Percentiles rank a stretch among this genome's conserved stretches.
Evolutionary conservation across 768 basidiomycete species (phyloP).

Genomic region (Lenzites betulinus): DNA sequence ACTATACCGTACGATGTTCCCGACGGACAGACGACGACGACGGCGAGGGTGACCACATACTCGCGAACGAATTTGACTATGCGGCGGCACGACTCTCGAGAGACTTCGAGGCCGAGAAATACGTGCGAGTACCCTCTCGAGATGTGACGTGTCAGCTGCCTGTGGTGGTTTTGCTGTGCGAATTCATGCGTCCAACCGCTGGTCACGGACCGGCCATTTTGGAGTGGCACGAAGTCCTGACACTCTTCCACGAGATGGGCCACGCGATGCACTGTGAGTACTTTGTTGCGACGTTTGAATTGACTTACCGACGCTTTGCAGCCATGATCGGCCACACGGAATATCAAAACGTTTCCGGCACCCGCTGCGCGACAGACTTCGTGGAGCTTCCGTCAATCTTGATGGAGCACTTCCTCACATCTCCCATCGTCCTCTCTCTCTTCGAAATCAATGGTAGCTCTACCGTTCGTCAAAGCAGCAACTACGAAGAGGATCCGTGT

Average conservation of each 20-base stretch:
- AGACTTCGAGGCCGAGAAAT: conserved; percentile 65
- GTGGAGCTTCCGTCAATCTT: conserved; percentile 97
- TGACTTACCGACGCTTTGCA: conserved; percentile 32
- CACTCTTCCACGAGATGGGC: conserved; percentile 98
- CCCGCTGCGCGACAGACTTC: conserved; percentile 97
- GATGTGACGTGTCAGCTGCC: conserved; percentile 85
- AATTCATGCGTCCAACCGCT: conserved; percentile 68
- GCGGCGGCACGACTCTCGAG: conserved; percentile 43
- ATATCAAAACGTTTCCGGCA: conserved; percentile 97
- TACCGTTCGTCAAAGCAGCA: conserved; percentile 49
- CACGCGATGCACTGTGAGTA: conserved; percentile 98
- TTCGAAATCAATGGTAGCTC: conserved; percentile 60
- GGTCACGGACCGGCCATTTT: conserved; percentile 70
- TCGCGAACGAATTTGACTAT: conserved; percentile 40
- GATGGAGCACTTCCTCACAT: conserved; percentile 97
- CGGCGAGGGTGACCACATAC: conserved; percentile 57
- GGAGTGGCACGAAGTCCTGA: conserved; percentile 92
- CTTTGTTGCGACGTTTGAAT: not conserved
- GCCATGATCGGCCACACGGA: conserved; percentile 98
- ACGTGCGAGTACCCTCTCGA: conserved; percentile 57
- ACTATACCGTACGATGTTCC: conserved; percentile 97
- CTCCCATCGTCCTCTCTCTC: conserved; percentile 78
- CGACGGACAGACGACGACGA: conserved; percentile 92
- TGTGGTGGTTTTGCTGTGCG: conserved; percentile 87
- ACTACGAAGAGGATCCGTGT: conserved; percentile 76